Conservation (phyloP, 2,329 filamentous ascomycete species). For the Fusarium verticillioides region DNA sequence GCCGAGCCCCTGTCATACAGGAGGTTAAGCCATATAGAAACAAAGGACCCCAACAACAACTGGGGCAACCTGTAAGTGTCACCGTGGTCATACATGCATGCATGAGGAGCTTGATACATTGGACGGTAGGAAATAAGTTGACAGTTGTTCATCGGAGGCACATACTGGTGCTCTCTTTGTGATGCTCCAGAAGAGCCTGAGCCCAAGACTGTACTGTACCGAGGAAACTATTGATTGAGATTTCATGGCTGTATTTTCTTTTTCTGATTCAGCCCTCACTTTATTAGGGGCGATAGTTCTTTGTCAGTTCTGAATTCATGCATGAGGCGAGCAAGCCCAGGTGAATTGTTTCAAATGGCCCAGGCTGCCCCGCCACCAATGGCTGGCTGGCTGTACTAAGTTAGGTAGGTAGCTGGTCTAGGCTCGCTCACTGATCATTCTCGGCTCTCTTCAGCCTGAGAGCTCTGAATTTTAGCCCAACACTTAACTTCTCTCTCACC, state of each 20-base stretch:
- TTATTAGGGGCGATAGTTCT: background rate
- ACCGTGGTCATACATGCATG: conserved; percentile 18
- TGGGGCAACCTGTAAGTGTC: conserved; percentile 18
- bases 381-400: background rate
- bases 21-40: conserved; percentile 20
- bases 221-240: background rate
- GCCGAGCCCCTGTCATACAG: conserved; percentile 25
- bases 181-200: background rate
- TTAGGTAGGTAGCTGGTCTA: background rate
- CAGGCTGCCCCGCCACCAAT: conserved; percentile 25
- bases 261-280: background rate
- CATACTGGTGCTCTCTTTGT: background rate
- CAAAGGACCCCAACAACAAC: conserved; percentile 16
- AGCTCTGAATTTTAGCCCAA: conserved; percentile 42
- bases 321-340: background rate
- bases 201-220: background rate
- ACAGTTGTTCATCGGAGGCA: background rate
- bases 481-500: conserved; percentile 29
- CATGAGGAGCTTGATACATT: conserved; percentile 20
- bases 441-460: conserved; percentile 36
- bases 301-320: conserved; percentile 9
- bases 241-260: background rate
- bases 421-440: conserved; percentile 26
- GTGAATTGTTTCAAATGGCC: conserved; percentile 28
- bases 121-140: conserved; percentile 14